Conservation (phyloP, 257 asterid genomes). For the Lycium ferocissimum region DNA sequence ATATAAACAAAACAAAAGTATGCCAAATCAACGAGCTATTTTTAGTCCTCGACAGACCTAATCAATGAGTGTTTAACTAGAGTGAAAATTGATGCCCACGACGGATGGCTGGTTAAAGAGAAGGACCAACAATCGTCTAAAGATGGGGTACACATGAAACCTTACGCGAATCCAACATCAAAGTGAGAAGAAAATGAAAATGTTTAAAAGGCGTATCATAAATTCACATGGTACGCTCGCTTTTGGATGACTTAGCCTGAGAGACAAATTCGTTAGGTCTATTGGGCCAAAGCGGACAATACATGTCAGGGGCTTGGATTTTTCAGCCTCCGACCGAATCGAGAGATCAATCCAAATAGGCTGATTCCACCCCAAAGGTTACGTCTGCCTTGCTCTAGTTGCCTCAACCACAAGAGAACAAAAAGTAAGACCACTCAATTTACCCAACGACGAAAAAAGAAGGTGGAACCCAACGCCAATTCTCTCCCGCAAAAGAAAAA, state of each 20-base stretch:
- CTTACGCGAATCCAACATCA: neutral
- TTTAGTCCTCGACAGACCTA: neutral
- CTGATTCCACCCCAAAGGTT: slow-evolving; percentile 23
- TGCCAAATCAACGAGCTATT: slow-evolving; percentile 25
- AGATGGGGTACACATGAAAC: neutral
- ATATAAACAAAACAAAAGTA: neutral
- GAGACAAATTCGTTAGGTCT: neutral
- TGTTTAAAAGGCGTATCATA: neutral
- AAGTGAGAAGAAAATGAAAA: neutral
- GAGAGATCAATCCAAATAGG: slow-evolving; percentile 5
- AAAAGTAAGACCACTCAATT: slow-evolving; percentile 25
- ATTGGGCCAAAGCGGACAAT: neutral
- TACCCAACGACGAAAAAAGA: neutral
- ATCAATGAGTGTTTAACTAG: neutral
- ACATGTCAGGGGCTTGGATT: neutral
- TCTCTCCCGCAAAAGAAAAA: neutral
- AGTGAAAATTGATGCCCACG: neutral
- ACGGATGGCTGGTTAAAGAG: neutral
- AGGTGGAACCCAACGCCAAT: neutral
- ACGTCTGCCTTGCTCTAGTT: neutral
- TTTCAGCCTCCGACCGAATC: neutral
- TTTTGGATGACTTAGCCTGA: neutral
- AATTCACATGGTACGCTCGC: neutral
- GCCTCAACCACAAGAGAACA: slow-evolving; percentile 20
- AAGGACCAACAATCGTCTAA: too few species aligned